Percentiles rank a stretch among this genome's conserved stretches.
These are phyloP conservation scores for Hygrophila difformis DNA, from an alignment of 257 asterid species.

Conservation along the genomic window DNA sequence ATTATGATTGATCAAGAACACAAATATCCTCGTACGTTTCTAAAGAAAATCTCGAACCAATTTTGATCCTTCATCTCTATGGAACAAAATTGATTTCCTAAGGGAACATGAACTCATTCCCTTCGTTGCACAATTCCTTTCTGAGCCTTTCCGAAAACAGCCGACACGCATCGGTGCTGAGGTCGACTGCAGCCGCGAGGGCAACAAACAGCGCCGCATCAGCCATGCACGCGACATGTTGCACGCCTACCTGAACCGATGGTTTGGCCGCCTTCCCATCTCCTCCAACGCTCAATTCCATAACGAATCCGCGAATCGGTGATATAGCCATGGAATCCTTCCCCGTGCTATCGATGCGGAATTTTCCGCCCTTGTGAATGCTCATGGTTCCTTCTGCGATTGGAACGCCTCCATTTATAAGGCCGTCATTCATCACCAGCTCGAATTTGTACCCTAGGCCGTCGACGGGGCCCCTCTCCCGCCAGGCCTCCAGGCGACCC, in stretches of 20 bases:
- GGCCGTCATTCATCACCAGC: slow-evolving; percentile 50
- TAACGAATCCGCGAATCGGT: slow-evolving; percentile 57
- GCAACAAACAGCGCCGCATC: no score
- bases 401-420: slow-evolving; percentile 44
- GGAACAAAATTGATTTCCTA: no score
- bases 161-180: slow-evolving; percentile 82
- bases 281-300: slow-evolving; percentile 70
- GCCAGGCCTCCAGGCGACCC: slow-evolving; percentile 96
- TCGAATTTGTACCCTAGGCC: slow-evolving; percentile 78
- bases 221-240: slow-evolving; percentile 72
- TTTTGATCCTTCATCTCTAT: no score
- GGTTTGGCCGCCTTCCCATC: slow-evolving; percentile 69
- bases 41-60: no score
- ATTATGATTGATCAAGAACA: no score
- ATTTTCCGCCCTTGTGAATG: slow-evolving; percentile 57
- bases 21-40: no score
- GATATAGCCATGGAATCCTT: slow-evolving; percentile 35
- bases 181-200: slow-evolving; percentile 77
- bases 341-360: slow-evolving; percentile 44
- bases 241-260: slow-evolving; percentile 59
- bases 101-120: slow-evolving; percentile 20
- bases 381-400: slow-evolving; percentile 75
- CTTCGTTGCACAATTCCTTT: slow-evolving; percentile 58
- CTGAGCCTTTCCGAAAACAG: slow-evolving; percentile 57
- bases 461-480: slow-evolving; percentile 60